phyloP scores from a whole-genome alignment of 805 yeast species.

The Osmozyma mogii region DNA sequence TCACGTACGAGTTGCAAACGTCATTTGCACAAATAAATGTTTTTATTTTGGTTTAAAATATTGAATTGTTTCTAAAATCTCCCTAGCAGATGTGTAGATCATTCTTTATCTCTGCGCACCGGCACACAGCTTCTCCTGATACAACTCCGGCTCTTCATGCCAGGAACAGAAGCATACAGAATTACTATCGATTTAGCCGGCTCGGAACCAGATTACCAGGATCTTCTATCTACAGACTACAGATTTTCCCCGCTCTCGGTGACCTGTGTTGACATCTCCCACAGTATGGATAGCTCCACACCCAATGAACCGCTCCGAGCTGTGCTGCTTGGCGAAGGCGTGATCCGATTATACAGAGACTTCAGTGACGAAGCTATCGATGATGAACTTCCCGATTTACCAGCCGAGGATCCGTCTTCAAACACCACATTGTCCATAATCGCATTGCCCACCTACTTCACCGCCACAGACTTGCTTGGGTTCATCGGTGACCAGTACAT shows the following conservation, averaged over 20 bases:
- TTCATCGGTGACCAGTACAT: constrained; percentile 62
- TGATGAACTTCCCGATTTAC: constrained; percentile 3
- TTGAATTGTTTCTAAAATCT: too few relatives aligned
- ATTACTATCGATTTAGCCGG: constrained; percentile 21
- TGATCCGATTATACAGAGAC: constrained; percentile 58
- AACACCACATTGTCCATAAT: constrained; percentile 67
- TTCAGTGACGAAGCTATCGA: constrained; percentile 26
- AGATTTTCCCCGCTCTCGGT: constrained; percentile 23
- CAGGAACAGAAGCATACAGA: constrained; percentile 36
- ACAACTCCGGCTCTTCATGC: too few relatives aligned
- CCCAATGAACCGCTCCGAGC: constrained; percentile 48
- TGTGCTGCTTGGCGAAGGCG: constrained; percentile 63
- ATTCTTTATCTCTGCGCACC: too few relatives aligned
- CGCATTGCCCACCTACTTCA: constrained; percentile 83
- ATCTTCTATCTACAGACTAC: constrained; percentile 17
- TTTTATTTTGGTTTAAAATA: too few relatives aligned
- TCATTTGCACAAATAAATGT: too few relatives aligned
- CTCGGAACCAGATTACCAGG: constrained; percentile 1
- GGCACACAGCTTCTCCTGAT: too few relatives aligned
- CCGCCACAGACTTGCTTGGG: constrained; percentile 76
- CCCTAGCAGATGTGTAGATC: too few relatives aligned
- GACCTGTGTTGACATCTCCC: constrained; percentile 18
- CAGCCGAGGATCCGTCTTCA: constrained; percentile 31
- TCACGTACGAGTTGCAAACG: too few relatives aligned
- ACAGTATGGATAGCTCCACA: background rate